A percentile compares a stretch with the other conserved stretches of the same genome.
These are phyloP conservation scores for Bryum argenteum DNA, from an alignment of 225 moss, liverwort and hornwort genomes.

Conservation along the genomic window DNA sequence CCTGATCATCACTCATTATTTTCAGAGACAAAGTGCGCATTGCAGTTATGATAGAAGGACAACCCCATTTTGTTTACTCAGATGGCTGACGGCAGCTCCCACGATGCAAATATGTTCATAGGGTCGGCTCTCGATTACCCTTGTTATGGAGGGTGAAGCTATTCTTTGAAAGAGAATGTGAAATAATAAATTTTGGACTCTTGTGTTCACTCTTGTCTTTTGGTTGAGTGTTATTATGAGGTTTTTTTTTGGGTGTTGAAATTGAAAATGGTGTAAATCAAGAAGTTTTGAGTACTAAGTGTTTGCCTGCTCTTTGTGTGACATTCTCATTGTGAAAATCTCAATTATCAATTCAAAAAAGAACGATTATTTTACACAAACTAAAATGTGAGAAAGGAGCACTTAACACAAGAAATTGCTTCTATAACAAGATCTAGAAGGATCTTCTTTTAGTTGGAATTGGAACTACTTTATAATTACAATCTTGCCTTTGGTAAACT, in stretches of 20 bases:
- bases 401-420: too few species aligned
- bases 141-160: constrained; percentile 43
- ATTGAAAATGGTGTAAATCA: too few species aligned
- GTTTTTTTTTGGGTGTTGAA: background rate
- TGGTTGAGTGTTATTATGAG: background rate
- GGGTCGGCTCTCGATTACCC: constrained; percentile 26
- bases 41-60: constrained; percentile 16
- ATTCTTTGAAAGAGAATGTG: constrained; percentile 49
- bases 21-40: constrained; percentile 25
- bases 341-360: too few species aligned
- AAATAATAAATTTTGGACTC: constrained; percentile 18
- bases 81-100: constrained; percentile 28
- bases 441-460: too few species aligned
- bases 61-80: constrained; percentile 10
- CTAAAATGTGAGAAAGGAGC: too few species aligned
- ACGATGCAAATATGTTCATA: constrained; percentile 14
- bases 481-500: too few species aligned
- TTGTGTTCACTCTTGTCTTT: background rate
- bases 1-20: constrained; percentile 10
- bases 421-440: too few species aligned
- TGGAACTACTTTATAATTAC: too few species aligned
- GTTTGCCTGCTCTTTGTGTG: too few species aligned
- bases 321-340: too few species aligned
- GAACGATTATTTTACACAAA: too few species aligned
- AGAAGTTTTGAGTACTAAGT: too few species aligned